phyloP scores from a whole-genome alignment of 345 rosid genomes.

The Theobroma cacao region DNA sequence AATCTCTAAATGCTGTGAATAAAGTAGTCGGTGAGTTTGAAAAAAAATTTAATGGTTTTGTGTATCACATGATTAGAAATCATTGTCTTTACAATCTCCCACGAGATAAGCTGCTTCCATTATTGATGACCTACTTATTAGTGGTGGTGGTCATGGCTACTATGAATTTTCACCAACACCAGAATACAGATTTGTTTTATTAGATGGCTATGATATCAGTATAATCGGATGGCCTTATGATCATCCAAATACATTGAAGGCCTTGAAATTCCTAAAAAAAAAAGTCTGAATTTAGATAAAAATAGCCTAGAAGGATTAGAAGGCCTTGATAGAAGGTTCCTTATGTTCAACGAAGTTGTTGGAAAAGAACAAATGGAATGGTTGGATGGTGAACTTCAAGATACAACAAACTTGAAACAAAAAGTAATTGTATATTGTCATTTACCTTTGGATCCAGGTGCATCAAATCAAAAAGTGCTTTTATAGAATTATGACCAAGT shows the following conservation, averaged over 20 bases:
- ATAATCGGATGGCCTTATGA: slow-evolving; percentile 80
- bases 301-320: slow-evolving; percentile 75
- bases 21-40: slow-evolving; percentile 53
- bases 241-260: slow-evolving; percentile 68
- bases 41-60: slow-evolving; percentile 64
- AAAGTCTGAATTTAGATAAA: slow-evolving; percentile 76
- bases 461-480: slow-evolving; percentile 49
- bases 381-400: slow-evolving; percentile 63
- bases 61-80: slow-evolving; percentile 88
- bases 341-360: slow-evolving; percentile 88
- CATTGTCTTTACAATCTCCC: slow-evolving; percentile 98
- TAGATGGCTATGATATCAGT: slow-evolving; percentile 88
- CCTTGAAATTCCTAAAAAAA: slow-evolving; percentile 57
- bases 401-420: slow-evolving; percentile 61
- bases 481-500: slow-evolving; percentile 88
- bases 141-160: slow-evolving; percentile 56
- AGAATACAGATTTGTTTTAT: slow-evolving; percentile 62
- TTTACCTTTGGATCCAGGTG: slow-evolving; percentile 72
- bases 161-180: slow-evolving; percentile 83
- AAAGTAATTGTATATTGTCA: slow-evolving; percentile 80
- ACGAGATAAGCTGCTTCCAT: slow-evolving; percentile 65
- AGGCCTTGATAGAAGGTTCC: slow-evolving; percentile 73
- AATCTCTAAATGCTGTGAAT: slow-evolving; percentile 54
- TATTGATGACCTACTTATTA: slow-evolving; percentile 50
- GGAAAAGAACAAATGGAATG: slow-evolving; percentile 77